These are phyloP conservation scores for Clonostachys rosea DNA, from an alignment of 2,329 filamentous ascomycete species.

Conservation along the genomic window DNA sequence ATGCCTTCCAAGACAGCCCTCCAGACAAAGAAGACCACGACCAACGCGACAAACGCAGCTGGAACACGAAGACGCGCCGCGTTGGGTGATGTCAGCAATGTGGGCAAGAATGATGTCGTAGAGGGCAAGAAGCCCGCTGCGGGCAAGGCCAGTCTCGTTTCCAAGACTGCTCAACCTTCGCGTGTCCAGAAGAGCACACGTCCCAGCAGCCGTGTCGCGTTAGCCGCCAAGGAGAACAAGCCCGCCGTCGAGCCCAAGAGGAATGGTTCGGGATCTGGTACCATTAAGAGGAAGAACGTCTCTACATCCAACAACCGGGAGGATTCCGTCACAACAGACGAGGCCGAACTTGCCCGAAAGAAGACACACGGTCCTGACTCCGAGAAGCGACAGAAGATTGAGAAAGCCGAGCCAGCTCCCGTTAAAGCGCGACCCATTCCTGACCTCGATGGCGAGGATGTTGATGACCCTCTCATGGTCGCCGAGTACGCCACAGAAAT, in stretches of 20 bases:
- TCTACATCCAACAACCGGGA: conserved; percentile 33
- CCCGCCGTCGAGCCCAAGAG: conserved; percentile 65
- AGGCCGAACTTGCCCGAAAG: conserved; percentile 66
- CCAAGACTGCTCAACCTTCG: conserved; percentile 77
- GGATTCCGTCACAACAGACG: conserved; percentile 53
- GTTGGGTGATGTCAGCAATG: conserved; percentile 93
- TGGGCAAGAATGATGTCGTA: conserved; percentile 68
- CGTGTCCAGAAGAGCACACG: conserved; percentile 70
- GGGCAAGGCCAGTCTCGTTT: conserved; percentile 64
- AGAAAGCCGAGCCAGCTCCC: neutral
- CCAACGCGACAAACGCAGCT: conserved; percentile 41
- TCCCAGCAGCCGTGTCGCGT: conserved; percentile 54
- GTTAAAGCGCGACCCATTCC: conserved; percentile 24
- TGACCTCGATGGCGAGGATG: conserved; percentile 74
- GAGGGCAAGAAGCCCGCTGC: conserved; percentile 70
- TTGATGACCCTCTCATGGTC: conserved; percentile 94
- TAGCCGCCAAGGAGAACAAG: conserved; percentile 64
- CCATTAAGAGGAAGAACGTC: conserved; percentile 68
- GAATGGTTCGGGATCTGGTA: conserved; percentile 64
- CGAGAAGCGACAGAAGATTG: conserved; percentile 34
- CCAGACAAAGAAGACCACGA: conserved; percentile 64
- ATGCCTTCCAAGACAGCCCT: conserved; percentile 57
- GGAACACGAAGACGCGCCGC: conserved; percentile 70
- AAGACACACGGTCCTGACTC: conserved; percentile 52
- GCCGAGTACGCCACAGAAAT: conserved; percentile 97